Conservation (phyloP, 208 protist species). For the Strigomonas culicis region DNA sequence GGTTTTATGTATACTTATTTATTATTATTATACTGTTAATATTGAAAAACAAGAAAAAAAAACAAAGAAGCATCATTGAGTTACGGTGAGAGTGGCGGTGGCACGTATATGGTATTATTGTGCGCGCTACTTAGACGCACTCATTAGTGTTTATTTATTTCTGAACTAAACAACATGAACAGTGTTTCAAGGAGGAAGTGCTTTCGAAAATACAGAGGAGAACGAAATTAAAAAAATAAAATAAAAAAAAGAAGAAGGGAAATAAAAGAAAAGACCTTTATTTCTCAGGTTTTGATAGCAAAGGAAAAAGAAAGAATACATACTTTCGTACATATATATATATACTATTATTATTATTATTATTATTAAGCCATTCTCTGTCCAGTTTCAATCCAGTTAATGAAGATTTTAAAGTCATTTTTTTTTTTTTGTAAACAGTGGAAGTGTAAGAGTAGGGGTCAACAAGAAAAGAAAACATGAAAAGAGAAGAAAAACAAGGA, state of each 20-base stretch:
- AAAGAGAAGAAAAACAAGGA: background rate
- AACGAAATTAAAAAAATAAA: background rate
- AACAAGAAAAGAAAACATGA: background rate
- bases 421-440: no score
- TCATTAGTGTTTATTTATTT: background rate
- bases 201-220: no score
- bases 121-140: background rate
- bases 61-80: background rate
- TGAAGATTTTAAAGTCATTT: background rate
- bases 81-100: background rate
- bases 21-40: background rate
- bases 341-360: background rate
- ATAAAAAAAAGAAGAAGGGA: conserved; percentile 1
- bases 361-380: background rate
- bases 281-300: background rate
- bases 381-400: background rate
- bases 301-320: background rate
- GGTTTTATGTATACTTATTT: background rate
- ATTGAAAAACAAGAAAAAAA: background rate
- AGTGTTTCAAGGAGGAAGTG: no score
- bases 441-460: no score
- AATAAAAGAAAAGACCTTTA: conserved; percentile 1
- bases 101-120: background rate
- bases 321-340: background rate
- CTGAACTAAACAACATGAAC: no score